These are phyloP conservation scores for Colletotrichum shisoi DNA, from an alignment of 2,329 filamentous ascomycete species.

Conservation along the genomic window DNA sequence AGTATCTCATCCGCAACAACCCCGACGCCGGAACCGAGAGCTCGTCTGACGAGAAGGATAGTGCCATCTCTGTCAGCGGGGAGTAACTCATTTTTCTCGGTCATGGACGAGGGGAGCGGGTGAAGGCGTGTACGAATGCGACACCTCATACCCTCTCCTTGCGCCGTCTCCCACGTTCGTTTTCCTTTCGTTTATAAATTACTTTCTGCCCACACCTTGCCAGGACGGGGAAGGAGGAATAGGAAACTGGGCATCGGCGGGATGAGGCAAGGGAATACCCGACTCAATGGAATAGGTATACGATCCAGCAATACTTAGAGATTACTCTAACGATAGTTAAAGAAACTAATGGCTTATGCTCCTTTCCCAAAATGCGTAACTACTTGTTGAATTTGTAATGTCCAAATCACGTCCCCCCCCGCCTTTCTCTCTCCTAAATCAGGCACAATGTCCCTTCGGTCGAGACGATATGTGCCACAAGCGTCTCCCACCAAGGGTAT, in stretches of 20 bases:
- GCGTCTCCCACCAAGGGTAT: slow-evolving; percentile 52
- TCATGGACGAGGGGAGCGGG: not conserved
- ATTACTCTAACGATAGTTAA: not conserved
- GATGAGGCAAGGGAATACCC: not conserved
- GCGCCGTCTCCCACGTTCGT: not conserved
- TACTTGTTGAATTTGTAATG: not conserved
- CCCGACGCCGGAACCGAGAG: slow-evolving; percentile 44
- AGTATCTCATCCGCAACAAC: slow-evolving; percentile 46
- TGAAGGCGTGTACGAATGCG: not conserved
- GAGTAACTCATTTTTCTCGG: not conserved
- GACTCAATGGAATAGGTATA: too few relatives aligned
- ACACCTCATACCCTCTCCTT: not conserved
- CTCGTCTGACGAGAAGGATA: slow-evolving; percentile 50
- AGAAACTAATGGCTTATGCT: not conserved
- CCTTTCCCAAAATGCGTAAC: not conserved
- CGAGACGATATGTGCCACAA: slow-evolving; percentile 47
- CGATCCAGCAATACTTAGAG: too few relatives aligned
- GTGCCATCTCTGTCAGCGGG: slow-evolving; percentile 42
- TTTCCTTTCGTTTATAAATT: not conserved
- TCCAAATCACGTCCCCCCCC: not conserved
- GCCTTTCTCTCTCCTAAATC: slow-evolving; percentile 44
- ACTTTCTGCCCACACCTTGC: too few relatives aligned
- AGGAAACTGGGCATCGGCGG: too few relatives aligned
- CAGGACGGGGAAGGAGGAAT: not conserved
- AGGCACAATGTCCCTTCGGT: slow-evolving; percentile 51